These are phyloP conservation scores for Pseudoturritis turrita DNA, from an alignment of 345 rosid genomes.

Conservation along the genomic window DNA sequence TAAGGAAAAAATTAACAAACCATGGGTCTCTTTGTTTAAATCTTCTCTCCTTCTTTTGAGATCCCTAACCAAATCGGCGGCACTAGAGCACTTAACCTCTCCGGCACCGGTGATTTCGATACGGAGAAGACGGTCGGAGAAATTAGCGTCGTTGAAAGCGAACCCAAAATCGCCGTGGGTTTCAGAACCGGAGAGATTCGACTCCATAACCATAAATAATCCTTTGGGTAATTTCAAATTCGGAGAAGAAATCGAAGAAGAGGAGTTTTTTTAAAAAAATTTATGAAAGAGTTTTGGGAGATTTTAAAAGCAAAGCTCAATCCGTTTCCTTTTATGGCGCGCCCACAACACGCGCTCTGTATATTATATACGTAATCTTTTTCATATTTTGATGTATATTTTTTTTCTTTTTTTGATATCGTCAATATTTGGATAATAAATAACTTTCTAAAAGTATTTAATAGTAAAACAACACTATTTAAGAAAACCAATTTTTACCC, in stretches of 20 bases:
- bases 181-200: too few species aligned
- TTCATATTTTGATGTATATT: too few species aligned
- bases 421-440: too few species aligned
- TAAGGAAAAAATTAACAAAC: background rate
- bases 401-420: too few species aligned
- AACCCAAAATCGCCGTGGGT: constrained; percentile 42
- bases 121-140: constrained; percentile 74
- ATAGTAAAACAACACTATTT: too few species aligned
- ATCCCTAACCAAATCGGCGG: constrained; percentile 63
- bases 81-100: constrained; percentile 34
- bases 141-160: constrained; percentile 73
- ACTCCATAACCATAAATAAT: too few species aligned
- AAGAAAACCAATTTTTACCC: too few species aligned
- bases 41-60: constrained; percentile 73
- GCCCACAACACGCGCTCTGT: background rate
- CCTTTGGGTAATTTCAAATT: too few species aligned
- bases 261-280: background rate
- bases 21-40: constrained; percentile 44
- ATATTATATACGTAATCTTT: background rate
- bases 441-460: too few species aligned
- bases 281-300: background rate
- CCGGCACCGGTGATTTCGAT: constrained; percentile 59
- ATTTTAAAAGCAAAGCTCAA: background rate
- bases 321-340: background rate
- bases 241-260: background rate